Percentiles rank a stretch among this genome's conserved stretches.
Evolutionary conservation across 768 basidiomycete genomes (phyloP).

Genomic region (Russula lepida): DNA sequence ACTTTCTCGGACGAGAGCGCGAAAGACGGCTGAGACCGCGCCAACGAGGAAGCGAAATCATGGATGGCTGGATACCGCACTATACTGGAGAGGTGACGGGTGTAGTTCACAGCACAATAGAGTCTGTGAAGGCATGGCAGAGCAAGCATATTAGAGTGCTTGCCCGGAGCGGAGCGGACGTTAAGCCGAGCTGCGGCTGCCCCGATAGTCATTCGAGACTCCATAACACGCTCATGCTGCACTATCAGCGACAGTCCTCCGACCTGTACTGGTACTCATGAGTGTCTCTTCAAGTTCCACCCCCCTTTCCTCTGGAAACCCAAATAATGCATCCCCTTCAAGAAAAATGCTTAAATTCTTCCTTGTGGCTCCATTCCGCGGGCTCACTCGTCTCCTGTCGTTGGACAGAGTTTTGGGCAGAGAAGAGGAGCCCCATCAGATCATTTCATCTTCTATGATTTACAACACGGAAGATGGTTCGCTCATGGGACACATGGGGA

Average conservation of each 20-base stretch:
- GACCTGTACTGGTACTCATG: not conserved
- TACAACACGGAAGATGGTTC: constrained; percentile 6
- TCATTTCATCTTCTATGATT: not conserved
- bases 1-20: constrained; percentile 15
- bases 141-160: not conserved
- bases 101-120: not conserved
- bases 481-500: constrained; percentile 1
- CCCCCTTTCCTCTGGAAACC: not conserved
- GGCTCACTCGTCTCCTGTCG: constrained; percentile 3
- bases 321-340: not conserved
- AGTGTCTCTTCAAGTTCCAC: not conserved
- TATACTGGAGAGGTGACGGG: not conserved
- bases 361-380: not conserved
- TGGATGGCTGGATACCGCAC: constrained; percentile 9
- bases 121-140: not conserved
- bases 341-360: constrained; percentile 2
- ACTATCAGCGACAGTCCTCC: not conserved
- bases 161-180: not conserved
- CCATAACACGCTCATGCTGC: constrained; percentile 3
- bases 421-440: not conserved
- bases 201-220: not conserved
- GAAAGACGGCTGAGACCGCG: constrained; percentile 19
- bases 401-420: constrained; percentile 7
- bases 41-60: constrained; percentile 14
- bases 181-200: not conserved